Conservation (phyloP, 176 grass and related monocot genomes). For the Tillandsia fasciculata region DNA sequence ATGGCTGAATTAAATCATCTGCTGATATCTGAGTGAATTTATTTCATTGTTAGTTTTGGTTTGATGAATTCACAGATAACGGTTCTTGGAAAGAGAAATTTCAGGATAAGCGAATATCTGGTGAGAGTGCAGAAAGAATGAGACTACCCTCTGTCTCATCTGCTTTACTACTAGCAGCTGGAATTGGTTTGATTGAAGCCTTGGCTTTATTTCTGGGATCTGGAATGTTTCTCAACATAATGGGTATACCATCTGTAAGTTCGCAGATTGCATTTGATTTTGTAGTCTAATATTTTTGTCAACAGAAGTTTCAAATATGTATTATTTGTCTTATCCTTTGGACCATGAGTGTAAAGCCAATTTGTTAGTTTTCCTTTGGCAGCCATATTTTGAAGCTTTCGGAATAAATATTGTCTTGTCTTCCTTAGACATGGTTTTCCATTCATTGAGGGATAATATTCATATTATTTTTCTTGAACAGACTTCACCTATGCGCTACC, state of each 20-base stretch:
- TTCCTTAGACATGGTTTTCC: too few relatives aligned
- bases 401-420: too few relatives aligned
- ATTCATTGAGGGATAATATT: too few relatives aligned
- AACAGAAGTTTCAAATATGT: too few relatives aligned
- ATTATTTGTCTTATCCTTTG: too few relatives aligned
- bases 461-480: constrained; percentile 13
- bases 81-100: constrained; percentile 2
- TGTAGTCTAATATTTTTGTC: too few relatives aligned
- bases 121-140: constrained; percentile 17
- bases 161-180: constrained; percentile 43
- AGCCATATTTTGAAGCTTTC: too few relatives aligned
- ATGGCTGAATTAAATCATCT: constrained; percentile 2
- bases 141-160: constrained; percentile 49
- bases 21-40: background rate
- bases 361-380: too few relatives aligned
- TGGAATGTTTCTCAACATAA: constrained; percentile 55
- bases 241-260: constrained; percentile 77
- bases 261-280: background rate
- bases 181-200: constrained; percentile 56
- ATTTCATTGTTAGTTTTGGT: background rate
- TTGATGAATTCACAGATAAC: constrained; percentile 16
- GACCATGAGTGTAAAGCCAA: too few relatives aligned
- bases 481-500: constrained; percentile 40
- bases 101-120: constrained; percentile 2
- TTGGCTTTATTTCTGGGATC: constrained; percentile 63